Evolutionary conservation across 441 rosid species (phyloP).

Genomic region (Adansonia madagascariensis): DNA sequence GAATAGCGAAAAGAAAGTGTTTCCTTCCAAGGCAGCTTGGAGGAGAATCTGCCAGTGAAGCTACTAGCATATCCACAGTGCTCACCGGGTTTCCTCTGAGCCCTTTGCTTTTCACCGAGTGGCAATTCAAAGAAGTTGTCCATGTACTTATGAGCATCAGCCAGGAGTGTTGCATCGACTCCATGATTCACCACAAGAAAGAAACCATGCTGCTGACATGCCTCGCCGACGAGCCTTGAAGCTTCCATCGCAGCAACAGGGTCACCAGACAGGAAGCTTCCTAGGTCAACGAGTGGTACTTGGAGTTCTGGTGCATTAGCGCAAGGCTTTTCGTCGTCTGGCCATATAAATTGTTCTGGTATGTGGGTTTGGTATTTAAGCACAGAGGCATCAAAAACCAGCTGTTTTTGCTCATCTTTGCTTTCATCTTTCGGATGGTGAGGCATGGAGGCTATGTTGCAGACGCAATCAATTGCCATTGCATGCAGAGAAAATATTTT

Average conservation of each 20-base stretch:
- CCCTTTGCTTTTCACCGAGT: conserved; percentile 71
- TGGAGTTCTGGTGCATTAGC: conserved; percentile 54
- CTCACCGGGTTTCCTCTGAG: conserved; percentile 77
- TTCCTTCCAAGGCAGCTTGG: conserved; percentile 97
- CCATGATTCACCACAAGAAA: conserved; percentile 91
- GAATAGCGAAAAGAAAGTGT: conserved; percentile 82
- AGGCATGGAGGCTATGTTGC: conserved; percentile 31
- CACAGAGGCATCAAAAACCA: conserved; percentile 75
- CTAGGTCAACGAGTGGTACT: conserved; percentile 77
- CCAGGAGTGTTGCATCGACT: conserved; percentile 55
- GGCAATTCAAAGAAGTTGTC: conserved; percentile 75
- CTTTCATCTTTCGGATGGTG: conserved; percentile 26
- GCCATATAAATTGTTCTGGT: conserved; percentile 91
- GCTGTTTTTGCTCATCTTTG: conserved; percentile 31
- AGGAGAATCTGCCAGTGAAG: conserved; percentile 89
- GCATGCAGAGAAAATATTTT: conserved; percentile 39
- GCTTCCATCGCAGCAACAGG: conserved; percentile 57
- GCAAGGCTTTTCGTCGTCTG: conserved; percentile 74
- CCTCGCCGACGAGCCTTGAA: conserved; percentile 64
- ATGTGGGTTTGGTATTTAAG: conserved; percentile 51
- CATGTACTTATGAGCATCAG: conserved; percentile 70
- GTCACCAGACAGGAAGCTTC: conserved; percentile 60
- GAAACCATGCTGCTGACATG: conserved; percentile 84
- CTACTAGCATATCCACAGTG: conserved; percentile 94
- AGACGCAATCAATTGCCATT: conserved; percentile 59